A percentile compares a stretch with the other conserved stretches of the same genome.
Evolutionary conservation across 1,284 basidiomycete genomes (phyloP).

Genomic region (Trichosporon sp.): DNA sequence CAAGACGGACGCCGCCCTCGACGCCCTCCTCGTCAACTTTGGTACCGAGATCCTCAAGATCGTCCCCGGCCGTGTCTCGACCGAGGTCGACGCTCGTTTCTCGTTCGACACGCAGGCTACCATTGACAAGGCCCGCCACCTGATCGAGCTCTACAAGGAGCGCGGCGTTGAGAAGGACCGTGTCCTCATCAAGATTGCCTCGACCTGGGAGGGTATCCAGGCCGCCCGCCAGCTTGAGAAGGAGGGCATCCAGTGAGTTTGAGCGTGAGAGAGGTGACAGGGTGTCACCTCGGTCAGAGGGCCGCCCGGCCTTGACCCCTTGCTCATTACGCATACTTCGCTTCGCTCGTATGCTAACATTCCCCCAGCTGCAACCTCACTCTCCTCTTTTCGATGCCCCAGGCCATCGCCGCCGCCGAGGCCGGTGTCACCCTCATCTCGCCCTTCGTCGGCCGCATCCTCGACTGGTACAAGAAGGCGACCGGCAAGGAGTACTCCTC

Average conservation of each 20-base stretch:
- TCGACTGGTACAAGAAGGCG: constrained; percentile 93
- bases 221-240: constrained; percentile 92
- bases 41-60: constrained; percentile 91
- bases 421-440: constrained; percentile 97
- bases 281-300: too few species aligned
- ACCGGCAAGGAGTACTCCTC: constrained; percentile 77
- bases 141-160: constrained; percentile 90
- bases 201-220: constrained; percentile 99
- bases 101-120: constrained; percentile 68
- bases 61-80: constrained; percentile 97
- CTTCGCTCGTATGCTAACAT: too few species aligned
- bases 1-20: constrained; percentile 70
- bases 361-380: constrained; percentile 82
- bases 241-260: constrained; percentile 70
- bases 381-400: constrained; percentile 94
- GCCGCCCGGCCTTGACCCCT: too few species aligned
- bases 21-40: constrained; percentile 93
- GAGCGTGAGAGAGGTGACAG: too few species aligned
- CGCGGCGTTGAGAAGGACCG: constrained; percentile 88
- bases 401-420: constrained; percentile 98
- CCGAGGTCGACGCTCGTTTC: constrained; percentile 94
- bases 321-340: too few species aligned
- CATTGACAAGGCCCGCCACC: constrained; percentile 67
- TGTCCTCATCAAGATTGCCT: constrained; percentile 97
- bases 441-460: constrained; percentile 96